Base-by-base conservation (phyloP, 441 rosid genomes). In the Populus tomentosa region DNA sequence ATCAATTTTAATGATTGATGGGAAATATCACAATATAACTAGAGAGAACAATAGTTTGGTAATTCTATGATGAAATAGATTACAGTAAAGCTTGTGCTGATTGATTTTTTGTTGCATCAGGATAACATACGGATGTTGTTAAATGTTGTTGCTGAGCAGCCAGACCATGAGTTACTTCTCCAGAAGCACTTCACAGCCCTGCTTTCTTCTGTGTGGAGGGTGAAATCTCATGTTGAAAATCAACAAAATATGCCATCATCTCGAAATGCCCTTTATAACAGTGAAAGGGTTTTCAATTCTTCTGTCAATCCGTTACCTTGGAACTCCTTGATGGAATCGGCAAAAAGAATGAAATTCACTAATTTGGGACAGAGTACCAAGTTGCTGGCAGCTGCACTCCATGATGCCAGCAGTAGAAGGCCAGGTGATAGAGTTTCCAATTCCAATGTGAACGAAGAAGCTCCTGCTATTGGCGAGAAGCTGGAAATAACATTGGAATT, bases 151-250 rank as follows among this genome's bases (percentile, higher is more conserved):
- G 83, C 89, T 61, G 97, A 90, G 82, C 93, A 87, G 86, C 92
- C 91, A 78, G 97, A 97, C 82, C 87, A 84, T 46, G 99, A 97
- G 84, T 88, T 87, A 77, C 98, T 97, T 73, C 94, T 97, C 69
- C 99, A 92, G 84, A 93, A 83, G 85, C 99, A 97, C 86, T 97
- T 93, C 80, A 87, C 94, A 14, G 94, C 94, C 70, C 82, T 97
- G 79, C 93, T 97, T 75, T 86, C 98, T 72, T 83, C 98, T 20
- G 87, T 89, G 20, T 93, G 99, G 99, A 89, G 86, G 90, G 82
- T 69, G 71, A 81, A 83, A 13, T 78, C 83, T 64, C 80, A 46
- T 73, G 67, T 53, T 75, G 88, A 86, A 71, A 73, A 38, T 23
- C 80, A 71, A 64, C 85, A 79, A 75, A 87, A 59, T 50, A 82